phyloP scores from a whole-genome alignment of 495 filamentous ascomycete species.

The Talaromyces trachyspermus region DNA sequence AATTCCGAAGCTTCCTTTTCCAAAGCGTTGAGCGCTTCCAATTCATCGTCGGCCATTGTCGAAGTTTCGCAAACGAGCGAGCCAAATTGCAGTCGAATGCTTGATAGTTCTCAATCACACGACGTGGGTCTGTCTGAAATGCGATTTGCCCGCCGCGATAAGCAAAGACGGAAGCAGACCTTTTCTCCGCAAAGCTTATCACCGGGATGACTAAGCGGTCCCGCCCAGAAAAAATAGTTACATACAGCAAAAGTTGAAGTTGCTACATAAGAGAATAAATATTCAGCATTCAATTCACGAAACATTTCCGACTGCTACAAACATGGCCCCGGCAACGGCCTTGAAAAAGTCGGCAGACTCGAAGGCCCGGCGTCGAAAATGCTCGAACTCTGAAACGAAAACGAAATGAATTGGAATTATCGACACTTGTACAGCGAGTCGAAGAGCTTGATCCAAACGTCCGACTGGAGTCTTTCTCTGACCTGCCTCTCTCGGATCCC shows the following conservation, averaged over 20 bases:
- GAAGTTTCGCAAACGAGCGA: neutral
- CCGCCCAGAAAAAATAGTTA: conserved; percentile 6
- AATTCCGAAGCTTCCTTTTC: conserved; percentile 87
- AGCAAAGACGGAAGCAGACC: neutral
- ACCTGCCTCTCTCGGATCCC: conserved; percentile 81
- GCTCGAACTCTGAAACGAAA: conserved; percentile 55
- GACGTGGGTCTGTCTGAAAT: conserved; percentile 2
- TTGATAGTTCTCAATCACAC: neutral
- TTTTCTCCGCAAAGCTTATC: conserved; percentile 6
- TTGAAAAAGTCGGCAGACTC: neutral
- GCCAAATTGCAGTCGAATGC: neutral
- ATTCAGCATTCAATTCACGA: neutral
- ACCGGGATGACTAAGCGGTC: conserved; percentile 4
- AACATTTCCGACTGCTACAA: neutral
- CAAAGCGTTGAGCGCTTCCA: conserved; percentile 75
- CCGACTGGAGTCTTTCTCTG: conserved; percentile 50
- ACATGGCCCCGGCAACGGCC: conserved; percentile 1
- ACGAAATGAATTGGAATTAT: conserved; percentile 39
- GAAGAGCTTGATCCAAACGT: conserved; percentile 46
- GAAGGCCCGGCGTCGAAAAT: conserved; percentile 11
- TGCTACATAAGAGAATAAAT: neutral
- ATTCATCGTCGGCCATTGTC: conserved; percentile 51
- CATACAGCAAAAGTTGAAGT: neutral
- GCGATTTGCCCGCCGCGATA: conserved; percentile 2
- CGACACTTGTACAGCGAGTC: conserved; percentile 38